Base-by-base conservation (phyloP, 345 rosid genomes). In the Eutrema japonicum region DNA sequence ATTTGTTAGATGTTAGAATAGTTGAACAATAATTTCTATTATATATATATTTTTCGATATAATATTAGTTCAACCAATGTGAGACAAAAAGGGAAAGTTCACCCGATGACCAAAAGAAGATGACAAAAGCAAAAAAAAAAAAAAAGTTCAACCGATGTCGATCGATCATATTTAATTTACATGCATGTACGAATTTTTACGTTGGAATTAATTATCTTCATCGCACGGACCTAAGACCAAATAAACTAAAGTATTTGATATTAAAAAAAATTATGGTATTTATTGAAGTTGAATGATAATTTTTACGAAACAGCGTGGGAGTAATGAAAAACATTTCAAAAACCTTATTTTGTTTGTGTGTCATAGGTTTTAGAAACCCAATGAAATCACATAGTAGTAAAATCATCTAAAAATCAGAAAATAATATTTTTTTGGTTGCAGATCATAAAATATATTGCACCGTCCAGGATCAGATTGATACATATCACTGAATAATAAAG, bases 391-490 rank as follows among this genome's bases (percentile, higher is more conserved):
- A 27, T 52, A 22, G 22, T 22, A 22, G 22, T 22, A 22, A 22
- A 22, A 22, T 22, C 26, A 22, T 22, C 26, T 22, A 22, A 22
- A 22, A 22, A 22, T 22, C 26, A 22, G 26, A 22, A 22, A 22
- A 22, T 22, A 22, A 22, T 22, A 1, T 22, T 22, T 22, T 22
- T 22, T 22, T 1, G 2, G 26, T 22, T 22, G 26, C 1, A 22
- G 1, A 22, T 22, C 27, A 29, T 45, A 74, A 48, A 67, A 66
- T 60, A 74, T 50, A 30, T 47, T 16, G 72, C 62, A 74, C 78
- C 68, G 73, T 35, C 73, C 68, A 67, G 38, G 63, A 26, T 67
- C 54, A 40, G 73, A 74, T 59, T 30, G 26, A 49, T 52, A 52
- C 11, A 33, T 49, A 57, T 41, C 42, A 33, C 2, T 18, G n/a